Evolutionary conservation across 1,284 basidiomycete species (phyloP).

Genomic region (Naganishia sp.): DNA sequence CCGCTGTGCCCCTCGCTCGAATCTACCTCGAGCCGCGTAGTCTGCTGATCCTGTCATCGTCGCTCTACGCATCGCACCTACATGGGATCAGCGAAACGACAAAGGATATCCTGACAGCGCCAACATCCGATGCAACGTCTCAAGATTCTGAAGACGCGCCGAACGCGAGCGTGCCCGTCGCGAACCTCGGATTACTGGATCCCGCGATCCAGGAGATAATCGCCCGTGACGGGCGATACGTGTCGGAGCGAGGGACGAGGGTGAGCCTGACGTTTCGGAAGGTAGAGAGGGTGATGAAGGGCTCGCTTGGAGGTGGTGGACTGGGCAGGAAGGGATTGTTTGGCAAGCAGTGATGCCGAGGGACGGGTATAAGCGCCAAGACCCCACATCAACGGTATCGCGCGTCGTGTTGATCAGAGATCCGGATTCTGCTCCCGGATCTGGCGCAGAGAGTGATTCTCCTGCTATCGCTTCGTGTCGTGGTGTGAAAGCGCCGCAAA

Average conservation of each 20-base stretch:
- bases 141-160: background rate
- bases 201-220: conserved; percentile 34
- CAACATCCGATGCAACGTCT: conserved; percentile 23
- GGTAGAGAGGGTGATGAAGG: conserved; percentile 64
- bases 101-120: conserved; percentile 55
- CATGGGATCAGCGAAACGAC: conserved; percentile 69
- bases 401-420: too few species aligned
- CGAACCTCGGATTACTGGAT: conserved; percentile 61
- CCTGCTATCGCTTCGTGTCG: too few species aligned
- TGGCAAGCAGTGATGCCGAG: conserved; percentile 17
- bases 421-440: too few species aligned
- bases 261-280: conserved; percentile 86
- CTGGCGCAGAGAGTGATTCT: too few species aligned
- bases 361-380: too few species aligned
- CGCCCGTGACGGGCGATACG: conserved; percentile 53
- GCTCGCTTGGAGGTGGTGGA: conserved; percentile 36
- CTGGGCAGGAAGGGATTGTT: conserved; percentile 26
- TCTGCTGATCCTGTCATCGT: conserved; percentile 70
- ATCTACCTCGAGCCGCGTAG: conserved; percentile 80
- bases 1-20: conserved; percentile 66
- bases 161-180: conserved; percentile 54
- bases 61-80: conserved; percentile 68
- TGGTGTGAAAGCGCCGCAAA: too few species aligned
- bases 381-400: too few species aligned
- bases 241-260: conserved; percentile 63